A percentile compares a stretch with the other conserved stretches of the same genome.
Conservation (phyloP, 2,329 filamentous ascomycete genomes). For the Mycosphaerella sp. region DNA sequence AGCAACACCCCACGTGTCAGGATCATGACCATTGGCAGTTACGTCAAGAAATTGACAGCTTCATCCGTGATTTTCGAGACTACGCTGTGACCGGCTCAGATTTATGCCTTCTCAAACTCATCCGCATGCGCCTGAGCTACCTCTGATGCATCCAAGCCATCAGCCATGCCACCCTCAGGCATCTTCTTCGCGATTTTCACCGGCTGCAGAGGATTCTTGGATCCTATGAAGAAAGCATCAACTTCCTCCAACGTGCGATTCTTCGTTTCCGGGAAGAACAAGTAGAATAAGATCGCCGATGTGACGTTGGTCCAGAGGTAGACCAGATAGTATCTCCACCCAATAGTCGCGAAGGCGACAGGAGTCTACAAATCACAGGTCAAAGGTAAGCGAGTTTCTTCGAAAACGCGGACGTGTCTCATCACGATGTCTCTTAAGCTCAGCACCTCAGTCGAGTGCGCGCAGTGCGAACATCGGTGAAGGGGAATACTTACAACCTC, state of each 20-base stretch:
- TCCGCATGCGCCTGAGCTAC: background rate
- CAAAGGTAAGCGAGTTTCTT: no score
- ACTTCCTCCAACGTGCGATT: constrained; percentile 29
- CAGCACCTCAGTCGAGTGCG: no score
- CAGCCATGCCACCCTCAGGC: constrained; percentile 17
- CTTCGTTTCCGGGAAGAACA: constrained; percentile 28
- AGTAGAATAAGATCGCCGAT: constrained; percentile 43
- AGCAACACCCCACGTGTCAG: no score
- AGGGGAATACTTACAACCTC: no score
- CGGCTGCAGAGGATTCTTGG: constrained; percentile 22
- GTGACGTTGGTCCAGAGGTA: constrained; percentile 57
- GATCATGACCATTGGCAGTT: no score
- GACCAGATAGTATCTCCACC: constrained; percentile 35
- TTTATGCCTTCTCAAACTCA: background rate
- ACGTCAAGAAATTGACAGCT: no score
- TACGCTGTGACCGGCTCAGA: no score
- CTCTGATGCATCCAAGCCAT: background rate
- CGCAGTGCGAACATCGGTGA: no score
- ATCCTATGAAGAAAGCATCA: constrained; percentile 28
- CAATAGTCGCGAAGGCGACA: constrained; percentile 51
- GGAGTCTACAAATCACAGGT: no score
- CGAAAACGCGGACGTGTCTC: no score
- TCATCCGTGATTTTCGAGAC: no score
- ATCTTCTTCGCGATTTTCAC: constrained; percentile 22
- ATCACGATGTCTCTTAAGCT: no score